Conservation (phyloP, 495 filamentous ascomycete genomes). For the Monascus purpureus region DNA sequence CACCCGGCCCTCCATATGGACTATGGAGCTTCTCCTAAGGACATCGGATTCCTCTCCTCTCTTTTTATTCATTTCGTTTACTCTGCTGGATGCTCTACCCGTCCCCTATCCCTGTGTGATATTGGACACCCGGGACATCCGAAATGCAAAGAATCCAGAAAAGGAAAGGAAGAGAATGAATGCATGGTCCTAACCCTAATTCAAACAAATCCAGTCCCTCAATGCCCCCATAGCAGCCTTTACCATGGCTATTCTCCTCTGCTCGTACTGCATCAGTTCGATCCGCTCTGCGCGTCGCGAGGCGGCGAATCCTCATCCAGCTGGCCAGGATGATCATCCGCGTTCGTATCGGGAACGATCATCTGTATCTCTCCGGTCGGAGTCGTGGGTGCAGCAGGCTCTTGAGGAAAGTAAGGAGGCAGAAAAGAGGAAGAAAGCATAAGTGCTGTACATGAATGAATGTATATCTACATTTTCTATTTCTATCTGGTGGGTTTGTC, state of each 20-base stretch:
- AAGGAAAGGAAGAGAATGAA: no score
- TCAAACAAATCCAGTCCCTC: constrained; percentile 16
- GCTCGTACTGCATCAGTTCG: constrained; percentile 34
- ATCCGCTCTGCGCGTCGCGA: constrained; percentile 31
- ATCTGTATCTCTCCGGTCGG: background rate
- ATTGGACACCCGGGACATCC: no score
- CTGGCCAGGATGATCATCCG: background rate
- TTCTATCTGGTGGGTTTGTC: no score
- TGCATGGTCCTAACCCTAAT: background rate
- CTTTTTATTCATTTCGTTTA: no score
- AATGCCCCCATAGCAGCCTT: constrained; percentile 36
- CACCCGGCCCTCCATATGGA: background rate
- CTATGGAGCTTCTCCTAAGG: no score
- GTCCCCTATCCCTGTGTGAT: no score
- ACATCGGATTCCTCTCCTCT: no score
- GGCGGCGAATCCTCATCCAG: constrained; percentile 4
- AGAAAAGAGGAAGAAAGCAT: constrained; percentile 1
- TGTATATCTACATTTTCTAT: background rate
- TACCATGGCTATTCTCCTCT: constrained; percentile 34
- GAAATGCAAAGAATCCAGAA: no score
- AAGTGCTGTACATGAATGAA: background rate
- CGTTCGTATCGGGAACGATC: background rate
- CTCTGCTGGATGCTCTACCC: no score
- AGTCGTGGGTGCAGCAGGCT: constrained; percentile 23
- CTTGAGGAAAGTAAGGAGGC: constrained; percentile 15